These are phyloP conservation scores for Eragrostis tef DNA, from an alignment of 202 grass and related monocot genomes.

Conservation along the genomic window DNA sequence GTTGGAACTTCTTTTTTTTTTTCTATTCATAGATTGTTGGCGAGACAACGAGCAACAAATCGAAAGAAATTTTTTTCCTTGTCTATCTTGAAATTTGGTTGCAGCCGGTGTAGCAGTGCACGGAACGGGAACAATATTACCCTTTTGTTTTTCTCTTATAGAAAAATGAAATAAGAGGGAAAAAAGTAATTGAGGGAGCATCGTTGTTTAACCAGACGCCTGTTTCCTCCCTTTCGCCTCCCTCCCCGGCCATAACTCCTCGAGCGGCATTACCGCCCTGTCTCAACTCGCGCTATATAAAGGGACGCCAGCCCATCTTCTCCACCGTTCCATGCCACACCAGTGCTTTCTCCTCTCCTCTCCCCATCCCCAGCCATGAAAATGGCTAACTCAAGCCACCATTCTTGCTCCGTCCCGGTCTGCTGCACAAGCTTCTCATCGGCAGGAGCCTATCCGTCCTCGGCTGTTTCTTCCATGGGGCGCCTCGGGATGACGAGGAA, in stretches of 20 bases:
- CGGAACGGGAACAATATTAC: neutral
- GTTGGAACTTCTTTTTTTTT: neutral
- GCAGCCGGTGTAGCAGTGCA: neutral
- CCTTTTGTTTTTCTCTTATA: too few relatives aligned
- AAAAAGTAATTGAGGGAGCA: neutral
- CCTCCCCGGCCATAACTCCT: constrained; percentile 33
- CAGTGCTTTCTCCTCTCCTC: neutral
- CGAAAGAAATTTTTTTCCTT: neutral
- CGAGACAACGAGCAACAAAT: neutral
- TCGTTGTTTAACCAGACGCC: constrained; percentile 38
- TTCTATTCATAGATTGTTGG: neutral
- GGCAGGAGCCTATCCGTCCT: neutral
- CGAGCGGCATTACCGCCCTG: neutral
- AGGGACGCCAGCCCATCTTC: constrained; percentile 1
- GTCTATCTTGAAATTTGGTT: neutral
- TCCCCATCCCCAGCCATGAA: neutral
- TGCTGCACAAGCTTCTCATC: constrained; percentile 18
- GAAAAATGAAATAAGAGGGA: neutral
- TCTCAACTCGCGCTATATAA: constrained; percentile 35
- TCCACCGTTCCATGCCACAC: neutral
- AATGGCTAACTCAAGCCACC: constrained; percentile 22
- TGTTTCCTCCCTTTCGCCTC: constrained; percentile 51
- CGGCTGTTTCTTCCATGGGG: neutral
- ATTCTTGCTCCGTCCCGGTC: constrained; percentile 7
- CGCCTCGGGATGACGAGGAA: neutral